Evolutionary conservation across 2,329 filamentous ascomycete genomes (phyloP).

Genomic region (Trichoderma sp.): DNA sequence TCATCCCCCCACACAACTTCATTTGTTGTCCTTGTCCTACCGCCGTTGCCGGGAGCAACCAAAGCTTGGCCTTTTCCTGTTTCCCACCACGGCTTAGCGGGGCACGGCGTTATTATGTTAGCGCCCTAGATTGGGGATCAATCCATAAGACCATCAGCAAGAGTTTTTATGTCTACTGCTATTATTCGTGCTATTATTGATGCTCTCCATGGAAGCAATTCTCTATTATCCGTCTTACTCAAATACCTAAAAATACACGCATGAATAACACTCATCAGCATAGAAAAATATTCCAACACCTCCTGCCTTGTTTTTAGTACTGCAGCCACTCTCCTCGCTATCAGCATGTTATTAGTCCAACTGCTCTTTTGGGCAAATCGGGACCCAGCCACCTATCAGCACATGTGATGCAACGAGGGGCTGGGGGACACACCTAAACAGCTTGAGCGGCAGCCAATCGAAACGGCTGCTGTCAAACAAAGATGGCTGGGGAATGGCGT

Average conservation of each 20-base stretch:
- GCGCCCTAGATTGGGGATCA: background rate
- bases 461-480: background rate
- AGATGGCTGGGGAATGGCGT: background rate
- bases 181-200: background rate
- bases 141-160: background rate
- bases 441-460: background rate
- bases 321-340: background rate
- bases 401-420: constrained; percentile 8
- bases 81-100: background rate
- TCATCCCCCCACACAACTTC: background rate
- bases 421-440: background rate
- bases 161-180: background rate
- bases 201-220: background rate
- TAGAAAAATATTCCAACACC: background rate
- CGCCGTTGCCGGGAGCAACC: constrained; percentile 18
- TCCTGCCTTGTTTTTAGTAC: background rate
- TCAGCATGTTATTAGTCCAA: background rate
- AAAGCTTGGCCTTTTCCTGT: background rate
- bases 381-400: constrained; percentile 9
- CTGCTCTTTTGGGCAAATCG: constrained; percentile 13
- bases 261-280: background rate
- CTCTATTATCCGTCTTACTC: background rate
- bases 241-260: background rate
- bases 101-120: background rate
- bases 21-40: constrained; percentile 5